These are phyloP conservation scores for Infundibulicybe gibba DNA, from an alignment of 768 basidiomycete genomes.

Conservation along the genomic window DNA sequence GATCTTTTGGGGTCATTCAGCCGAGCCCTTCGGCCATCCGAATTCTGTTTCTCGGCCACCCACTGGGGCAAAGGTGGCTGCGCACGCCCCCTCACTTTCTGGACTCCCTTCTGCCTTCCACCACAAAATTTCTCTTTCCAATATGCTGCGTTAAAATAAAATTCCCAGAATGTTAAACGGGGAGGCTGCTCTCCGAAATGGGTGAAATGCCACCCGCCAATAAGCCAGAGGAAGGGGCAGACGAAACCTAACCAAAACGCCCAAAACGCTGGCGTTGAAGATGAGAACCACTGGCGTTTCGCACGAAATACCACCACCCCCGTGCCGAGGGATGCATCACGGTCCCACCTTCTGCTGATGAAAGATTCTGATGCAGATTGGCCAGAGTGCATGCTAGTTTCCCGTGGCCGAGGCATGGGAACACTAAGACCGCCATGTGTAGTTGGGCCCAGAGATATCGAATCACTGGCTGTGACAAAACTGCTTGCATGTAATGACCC, in stretches of 20 bases:
- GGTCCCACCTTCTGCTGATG: slow-evolving; percentile 48
- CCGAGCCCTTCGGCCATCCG: slow-evolving; percentile 37
- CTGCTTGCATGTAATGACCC: slow-evolving; percentile 54
- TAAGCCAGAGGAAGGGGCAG: slow-evolving; percentile 71
- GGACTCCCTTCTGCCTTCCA: slow-evolving; percentile 15
- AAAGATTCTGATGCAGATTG: slow-evolving; percentile 44
- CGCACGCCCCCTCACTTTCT: slow-evolving; percentile 5
- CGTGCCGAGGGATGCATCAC: slow-evolving; percentile 33
- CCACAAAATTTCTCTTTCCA: slow-evolving; percentile 35
- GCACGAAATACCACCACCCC: slow-evolving; percentile 27
- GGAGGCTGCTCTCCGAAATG: slow-evolving; percentile 43
- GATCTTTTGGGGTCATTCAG: slow-evolving; percentile 41
- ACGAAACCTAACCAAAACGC: slow-evolving; percentile 78
- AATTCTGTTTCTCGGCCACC: slow-evolving; percentile 40
- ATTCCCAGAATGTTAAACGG: slow-evolving; percentile 40
- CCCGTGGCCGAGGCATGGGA: neutral
- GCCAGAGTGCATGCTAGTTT: slow-evolving; percentile 8
- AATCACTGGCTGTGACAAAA: slow-evolving; percentile 46
- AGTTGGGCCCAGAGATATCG: neutral
- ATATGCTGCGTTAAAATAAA: slow-evolving; percentile 34
- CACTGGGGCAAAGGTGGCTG: slow-evolving; percentile 33
- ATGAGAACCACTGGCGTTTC: slow-evolving; percentile 24
- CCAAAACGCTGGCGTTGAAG: slow-evolving; percentile 44
- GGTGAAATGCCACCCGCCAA: slow-evolving; percentile 71
- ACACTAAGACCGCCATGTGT: neutral